Base-by-base conservation (phyloP, 192 early-diverging fungal species). In the Rhizophlyctis rosea region DNA sequence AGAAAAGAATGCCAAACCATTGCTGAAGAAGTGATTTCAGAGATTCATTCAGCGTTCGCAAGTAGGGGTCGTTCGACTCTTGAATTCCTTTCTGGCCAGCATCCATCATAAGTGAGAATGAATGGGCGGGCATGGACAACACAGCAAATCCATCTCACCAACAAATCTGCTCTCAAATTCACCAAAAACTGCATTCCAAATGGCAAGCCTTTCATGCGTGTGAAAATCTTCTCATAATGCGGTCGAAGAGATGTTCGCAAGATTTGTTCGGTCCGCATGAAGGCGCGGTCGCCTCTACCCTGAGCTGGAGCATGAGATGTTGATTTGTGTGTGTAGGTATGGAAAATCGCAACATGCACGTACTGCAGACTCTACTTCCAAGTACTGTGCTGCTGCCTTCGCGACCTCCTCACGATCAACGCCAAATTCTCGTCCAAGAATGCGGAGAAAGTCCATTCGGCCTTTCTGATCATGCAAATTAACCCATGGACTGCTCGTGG, bases 141-240 rank as follows among this genome's bases (percentile, higher is more conserved):
- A n/a, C n/a, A n/a, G n/a, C n/a, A n/a, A n/a, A n/a, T n/a, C n/a
- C n/a, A n/a, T n/a, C 48, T 30, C 72, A 89, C 86, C 64, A 93
- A 66, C 39, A 95, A 74, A 56, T 91, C 88, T 1, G 78, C 79
- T 1, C 93, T 84, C 72, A 95, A 78, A 48, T 88, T 80, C 1
- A 92, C 80, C 28, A 95, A 69, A 57, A 93, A 91, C 39, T 87
- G 85, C 68, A 90, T 82, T 21, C 93, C 93, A 24, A 83, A 86
- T 0, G 91, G 90, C 16, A 92, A 77, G 4, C 76, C 71, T 64
- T 86, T 90, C 48, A 92, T 82, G 48, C 86, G 82, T 54, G 87
- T 82, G 67, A 95, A 91, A 24, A 93, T 87, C 59, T 76, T 74
- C 44, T 86, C 79, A 70, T 89, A 88, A 7, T 72, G 70, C 1